These are phyloP conservation scores for Rhododendron ferrugineum DNA, from an alignment of 148 eudicot genomes.

Conservation along the genomic window DNA sequence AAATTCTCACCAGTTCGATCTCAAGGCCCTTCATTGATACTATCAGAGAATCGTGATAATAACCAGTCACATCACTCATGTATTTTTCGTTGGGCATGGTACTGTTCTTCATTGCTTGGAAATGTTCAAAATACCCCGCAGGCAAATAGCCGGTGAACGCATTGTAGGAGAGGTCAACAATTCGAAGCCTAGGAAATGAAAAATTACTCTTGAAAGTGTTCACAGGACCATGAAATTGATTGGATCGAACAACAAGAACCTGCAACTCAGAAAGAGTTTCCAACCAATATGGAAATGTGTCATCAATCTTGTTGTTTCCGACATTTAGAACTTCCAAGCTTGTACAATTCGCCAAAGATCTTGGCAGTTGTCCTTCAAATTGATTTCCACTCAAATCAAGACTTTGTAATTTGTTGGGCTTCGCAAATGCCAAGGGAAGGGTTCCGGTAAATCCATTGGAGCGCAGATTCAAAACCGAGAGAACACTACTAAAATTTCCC, in stretches of 20 bases:
- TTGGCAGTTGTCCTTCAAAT: too few species aligned
- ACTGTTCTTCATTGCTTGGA: conserved; percentile 17
- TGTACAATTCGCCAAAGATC: conserved; percentile 19
- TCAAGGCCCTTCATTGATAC: conserved; percentile 1
- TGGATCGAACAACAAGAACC: conserved; percentile 29
- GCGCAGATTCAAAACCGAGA: too few species aligned
- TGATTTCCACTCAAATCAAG: too few species aligned
- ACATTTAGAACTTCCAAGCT: conserved; percentile 32
- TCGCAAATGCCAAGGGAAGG: too few species aligned
- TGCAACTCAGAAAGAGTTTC: conserved; percentile 16
- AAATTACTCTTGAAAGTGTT: not conserved
- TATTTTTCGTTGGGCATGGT: not conserved
- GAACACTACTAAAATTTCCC: too few species aligned
- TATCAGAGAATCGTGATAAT: not conserved
- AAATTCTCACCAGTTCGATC: not conserved
- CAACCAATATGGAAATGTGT: conserved; percentile 30
- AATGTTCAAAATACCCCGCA: not conserved
- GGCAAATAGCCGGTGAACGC: conserved; percentile 23
- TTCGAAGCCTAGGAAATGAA: conserved; percentile 27
- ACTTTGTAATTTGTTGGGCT: too few species aligned
- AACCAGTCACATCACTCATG: not conserved
- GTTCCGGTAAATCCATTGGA: too few species aligned
- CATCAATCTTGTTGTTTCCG: conserved; percentile 32
- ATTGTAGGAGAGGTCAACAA: conserved; percentile 44
- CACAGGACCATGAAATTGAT: conserved; percentile 25